Base-by-base conservation (phyloP, 148 eudicot species). In the Dysphania ambrosioides region DNA sequence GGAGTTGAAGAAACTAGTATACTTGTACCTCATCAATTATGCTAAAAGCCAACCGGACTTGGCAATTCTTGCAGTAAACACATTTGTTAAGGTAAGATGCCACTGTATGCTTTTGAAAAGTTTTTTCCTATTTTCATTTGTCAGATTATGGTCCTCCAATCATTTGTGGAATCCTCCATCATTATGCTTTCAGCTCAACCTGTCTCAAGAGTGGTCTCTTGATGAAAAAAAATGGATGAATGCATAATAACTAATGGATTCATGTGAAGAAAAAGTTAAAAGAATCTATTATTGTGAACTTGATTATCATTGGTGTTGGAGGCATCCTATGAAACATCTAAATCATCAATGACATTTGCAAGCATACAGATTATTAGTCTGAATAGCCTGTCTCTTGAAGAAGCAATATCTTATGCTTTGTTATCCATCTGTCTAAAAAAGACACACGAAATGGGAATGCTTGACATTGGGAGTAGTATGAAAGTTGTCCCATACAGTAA, bases 41-140 rank as follows among this genome's bases (percentile, higher is more conserved):
- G 99, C 99, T 35, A 96, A 96, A 80, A 92, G 99, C 83, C 97
- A 96, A 82, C 99, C 97, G 19, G 99, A 96, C 79, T 90, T 96
- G 59, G 99, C 97, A 16, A 96, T 96, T 71, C 97, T 96, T 75
- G 99, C 99, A 4, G 99, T 95, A 62, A 92, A 95, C 82, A 95
- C 99, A 42, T 95, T 95, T 85, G 99, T 95, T 56, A 95, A 92
- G 97, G 98, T 95, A 80, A 82, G 77, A 41, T 31, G 57, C n/a
- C n/a, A n/a, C n/a, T n/a, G n/a, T n/a, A n/a, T n/a, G n/a, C n/a
- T n/a, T n/a, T n/a, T n/a, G n/a, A n/a, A n/a, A n/a, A n/a, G n/a
- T n/a, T n/a, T n/a, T n/a, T n/a, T n/a, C n/a, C n/a, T n/a, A n/a
- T n/a, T n/a, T n/a, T n/a, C n/a, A n/a, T n/a, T n/a, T n/a, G n/a